These are phyloP conservation scores for Solanum chacoense DNA, from an alignment of 305 asterid genomes.

Conservation along the genomic window DNA sequence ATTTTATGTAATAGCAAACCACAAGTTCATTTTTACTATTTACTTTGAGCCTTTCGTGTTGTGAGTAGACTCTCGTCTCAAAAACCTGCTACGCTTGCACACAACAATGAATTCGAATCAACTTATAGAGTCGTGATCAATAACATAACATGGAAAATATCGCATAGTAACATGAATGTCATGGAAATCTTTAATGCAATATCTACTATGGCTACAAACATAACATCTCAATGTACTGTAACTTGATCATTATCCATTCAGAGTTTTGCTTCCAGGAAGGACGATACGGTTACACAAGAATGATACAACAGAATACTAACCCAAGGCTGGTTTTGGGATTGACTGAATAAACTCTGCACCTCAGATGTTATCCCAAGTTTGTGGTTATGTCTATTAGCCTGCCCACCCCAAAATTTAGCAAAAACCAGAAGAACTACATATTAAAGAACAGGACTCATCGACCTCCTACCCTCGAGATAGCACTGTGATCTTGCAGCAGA, in stretches of 20 bases:
- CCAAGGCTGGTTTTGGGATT: background rate
- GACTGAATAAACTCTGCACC: background rate
- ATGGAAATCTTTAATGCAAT: background rate
- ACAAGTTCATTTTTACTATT: background rate
- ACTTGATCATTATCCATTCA: background rate
- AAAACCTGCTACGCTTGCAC: background rate
- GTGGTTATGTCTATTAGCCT: background rate
- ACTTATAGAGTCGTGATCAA: fast-evolving
- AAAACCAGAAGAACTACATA: background rate
- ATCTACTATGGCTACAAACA: background rate
- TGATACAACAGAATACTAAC: background rate
- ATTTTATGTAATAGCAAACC: background rate
- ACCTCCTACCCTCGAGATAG: background rate
- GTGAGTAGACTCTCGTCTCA: background rate
- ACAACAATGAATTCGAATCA: background rate
- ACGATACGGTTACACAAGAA: background rate
- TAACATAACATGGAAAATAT: background rate
- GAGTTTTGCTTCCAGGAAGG: background rate
- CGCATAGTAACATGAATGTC: background rate
- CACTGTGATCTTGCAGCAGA: background rate
- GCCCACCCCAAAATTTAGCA: background rate
- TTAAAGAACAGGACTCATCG: background rate
- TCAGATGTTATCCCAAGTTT: background rate
- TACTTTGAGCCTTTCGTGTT: background rate
- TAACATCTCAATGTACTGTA: background rate